Evolutionary conservation across 768 basidiomycete genomes (phyloP).

Genomic region (Phylloporus scabripes): DNA sequence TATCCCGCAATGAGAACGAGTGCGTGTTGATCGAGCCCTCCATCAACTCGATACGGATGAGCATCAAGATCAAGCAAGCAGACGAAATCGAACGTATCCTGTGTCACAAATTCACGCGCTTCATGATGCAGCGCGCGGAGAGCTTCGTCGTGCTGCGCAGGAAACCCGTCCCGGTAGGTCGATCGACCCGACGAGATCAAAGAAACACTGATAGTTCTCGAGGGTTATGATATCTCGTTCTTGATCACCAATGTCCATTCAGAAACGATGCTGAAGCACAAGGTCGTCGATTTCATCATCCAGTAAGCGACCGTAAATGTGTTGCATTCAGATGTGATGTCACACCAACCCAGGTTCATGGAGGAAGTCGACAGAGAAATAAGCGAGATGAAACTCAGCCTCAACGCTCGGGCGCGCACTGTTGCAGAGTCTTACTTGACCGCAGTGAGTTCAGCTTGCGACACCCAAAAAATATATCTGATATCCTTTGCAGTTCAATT

Average conservation of each 20-base stretch:
- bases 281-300: slow-evolving; percentile 99
- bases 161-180: slow-evolving; percentile 80
- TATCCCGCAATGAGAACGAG: slow-evolving; percentile 97
- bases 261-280: slow-evolving; percentile 99
- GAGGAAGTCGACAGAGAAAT: slow-evolving; percentile 99
- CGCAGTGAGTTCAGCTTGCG: slow-evolving; percentile 52
- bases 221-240: slow-evolving; percentile 99
- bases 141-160: slow-evolving; percentile 94
- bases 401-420: slow-evolving; percentile 93
- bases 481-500: slow-evolving; percentile 21
- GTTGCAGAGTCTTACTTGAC: slow-evolving; percentile 95
- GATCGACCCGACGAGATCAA: slow-evolving; percentile 12
- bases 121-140: slow-evolving; percentile 99
- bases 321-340: not conserved
- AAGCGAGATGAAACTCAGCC: slow-evolving; percentile 96
- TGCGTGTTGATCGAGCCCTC: slow-evolving; percentile 96
- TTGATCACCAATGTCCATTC: slow-evolving; percentile 95
- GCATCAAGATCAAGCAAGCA: slow-evolving; percentile 98
- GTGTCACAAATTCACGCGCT: slow-evolving; percentile 96
- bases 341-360: slow-evolving; percentile 66
- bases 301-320: slow-evolving; percentile 53
- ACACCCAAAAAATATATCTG: not conserved
- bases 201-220: slow-evolving; percentile 3
- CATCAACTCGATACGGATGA: slow-evolving; percentile 93
- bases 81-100: slow-evolving; percentile 98